Evolutionary conservation across 306 rosid species (phyloP).

Genomic region (Quercus cerris): DNA sequence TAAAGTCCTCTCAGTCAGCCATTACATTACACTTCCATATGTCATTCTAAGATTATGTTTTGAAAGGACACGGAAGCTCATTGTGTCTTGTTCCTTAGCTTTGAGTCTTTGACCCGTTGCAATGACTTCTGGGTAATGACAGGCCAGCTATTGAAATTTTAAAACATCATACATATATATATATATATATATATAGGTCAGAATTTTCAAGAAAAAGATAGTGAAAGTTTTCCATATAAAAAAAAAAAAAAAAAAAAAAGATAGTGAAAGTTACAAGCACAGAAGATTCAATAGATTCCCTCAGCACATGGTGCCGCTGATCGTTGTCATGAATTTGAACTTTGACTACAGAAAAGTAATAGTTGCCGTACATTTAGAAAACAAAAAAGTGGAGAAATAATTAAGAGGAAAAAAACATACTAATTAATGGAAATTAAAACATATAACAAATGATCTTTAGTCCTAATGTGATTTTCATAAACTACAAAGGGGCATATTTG

Average conservation of each 20-base stretch:
- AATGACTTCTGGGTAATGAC: not conserved
- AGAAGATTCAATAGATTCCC: not conserved
- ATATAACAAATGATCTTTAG: not conserved
- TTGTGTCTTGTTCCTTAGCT: not conserved
- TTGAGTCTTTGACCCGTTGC: not conserved
- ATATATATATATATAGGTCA: not conserved
- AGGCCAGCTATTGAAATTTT: not conserved
- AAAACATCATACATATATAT: no score
- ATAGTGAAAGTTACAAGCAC: not conserved
- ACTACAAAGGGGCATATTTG: slow-evolving; percentile 9
- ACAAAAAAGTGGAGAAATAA: no score
- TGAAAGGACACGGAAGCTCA: not conserved
- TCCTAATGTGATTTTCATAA: not conserved
- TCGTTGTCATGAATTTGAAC: not conserved
- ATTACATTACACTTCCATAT: not conserved
- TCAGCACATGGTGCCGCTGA: not conserved
- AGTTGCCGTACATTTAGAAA: not conserved
- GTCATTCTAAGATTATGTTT: not conserved
- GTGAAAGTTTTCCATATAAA: not conserved
- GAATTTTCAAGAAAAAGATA: not conserved
- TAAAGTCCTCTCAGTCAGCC: not conserved
- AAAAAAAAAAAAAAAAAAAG: not conserved
- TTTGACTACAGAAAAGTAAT: not conserved
- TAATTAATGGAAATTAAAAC: not conserved
- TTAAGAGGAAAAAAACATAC: no score